Conservation (phyloP, 345 rosid genomes). For the Ceriops zippeliana region DNA sequence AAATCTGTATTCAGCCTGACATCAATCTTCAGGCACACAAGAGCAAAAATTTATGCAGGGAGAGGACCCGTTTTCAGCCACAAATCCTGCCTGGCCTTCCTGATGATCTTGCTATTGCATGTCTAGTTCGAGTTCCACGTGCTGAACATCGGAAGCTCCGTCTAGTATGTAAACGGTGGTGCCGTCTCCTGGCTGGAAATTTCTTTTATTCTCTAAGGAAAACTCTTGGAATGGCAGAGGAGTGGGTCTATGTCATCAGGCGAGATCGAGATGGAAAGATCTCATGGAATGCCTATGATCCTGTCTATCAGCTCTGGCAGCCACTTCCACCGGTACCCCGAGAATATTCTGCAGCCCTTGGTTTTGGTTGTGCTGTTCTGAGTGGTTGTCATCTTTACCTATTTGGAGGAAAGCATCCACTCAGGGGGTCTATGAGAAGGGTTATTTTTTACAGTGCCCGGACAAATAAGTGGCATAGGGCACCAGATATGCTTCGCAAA, state of each 20-base stretch:
- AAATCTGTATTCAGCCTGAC: conserved; percentile 91
- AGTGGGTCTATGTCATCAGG: conserved; percentile 91
- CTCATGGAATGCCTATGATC: conserved; percentile 93
- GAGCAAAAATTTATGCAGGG: conserved; percentile 62
- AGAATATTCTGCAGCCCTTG: conserved; percentile 85
- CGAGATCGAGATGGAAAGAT: conserved; percentile 89
- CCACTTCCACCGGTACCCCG: conserved; percentile 96
- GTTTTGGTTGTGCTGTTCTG: conserved; percentile 95
- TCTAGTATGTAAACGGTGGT: conserved; percentile 85
- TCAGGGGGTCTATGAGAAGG: conserved; percentile 83
- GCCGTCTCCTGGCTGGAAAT: conserved; percentile 63
- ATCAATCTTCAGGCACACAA: conserved; percentile 89
- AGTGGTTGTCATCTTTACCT: conserved; percentile 87
- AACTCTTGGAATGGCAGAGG: conserved; percentile 80
- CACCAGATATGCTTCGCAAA: conserved; percentile 94
- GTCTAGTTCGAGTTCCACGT: conserved; percentile 88
- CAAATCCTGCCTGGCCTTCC: conserved; percentile 93
- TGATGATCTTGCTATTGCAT: conserved; percentile 92
- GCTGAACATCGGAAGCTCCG: conserved; percentile 82
- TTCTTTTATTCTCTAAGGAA: conserved; percentile 76
- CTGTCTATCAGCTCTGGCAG: conserved; percentile 73
- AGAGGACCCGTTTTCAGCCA: conserved; percentile 70
- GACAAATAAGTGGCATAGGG: conserved; percentile 94
- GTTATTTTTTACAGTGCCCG: conserved; percentile 86
- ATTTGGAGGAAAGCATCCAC: conserved; percentile 93